Evolutionary conservation across 1,284 basidiomycete genomes (phyloP).

Genomic region (Puccinia coronata): DNA sequence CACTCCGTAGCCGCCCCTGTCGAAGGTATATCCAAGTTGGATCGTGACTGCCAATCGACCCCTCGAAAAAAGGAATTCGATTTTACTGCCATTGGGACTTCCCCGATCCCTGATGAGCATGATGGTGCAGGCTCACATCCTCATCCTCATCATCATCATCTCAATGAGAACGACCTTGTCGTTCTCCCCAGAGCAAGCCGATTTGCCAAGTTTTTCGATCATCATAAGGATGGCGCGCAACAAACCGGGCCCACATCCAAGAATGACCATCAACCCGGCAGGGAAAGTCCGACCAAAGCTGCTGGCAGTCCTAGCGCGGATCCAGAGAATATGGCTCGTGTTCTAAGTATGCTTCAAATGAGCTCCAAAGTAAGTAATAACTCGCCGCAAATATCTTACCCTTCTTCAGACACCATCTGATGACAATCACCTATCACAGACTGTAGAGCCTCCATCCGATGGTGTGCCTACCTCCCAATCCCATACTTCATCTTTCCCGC

Average conservation of each 20-base stretch:
- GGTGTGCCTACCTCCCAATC: neutral
- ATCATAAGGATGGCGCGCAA: slow-evolving; percentile 27
- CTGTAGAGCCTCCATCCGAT: slow-evolving; percentile 21
- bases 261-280: neutral
- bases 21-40: neutral
- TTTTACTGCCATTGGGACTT: neutral
- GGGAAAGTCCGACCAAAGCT: slow-evolving; percentile 21
- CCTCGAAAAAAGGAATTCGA: slow-evolving; percentile 17
- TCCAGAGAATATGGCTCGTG: slow-evolving; percentile 49
- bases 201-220: slow-evolving; percentile 50
- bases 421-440: neutral
- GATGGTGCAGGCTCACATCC: neutral
- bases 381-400: neutral
- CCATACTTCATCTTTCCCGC: slow-evolving; percentile 6
- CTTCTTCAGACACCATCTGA: neutral
- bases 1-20: neutral
- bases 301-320: slow-evolving; percentile 36
- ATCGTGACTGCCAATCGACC: slow-evolving; percentile 3
- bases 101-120: neutral
- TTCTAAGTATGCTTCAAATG: slow-evolving; percentile 50
- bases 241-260: neutral
- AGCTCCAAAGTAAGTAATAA: slow-evolving; percentile 43
- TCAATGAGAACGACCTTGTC: slow-evolving; percentile 26
- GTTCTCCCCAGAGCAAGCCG: slow-evolving; percentile 34
- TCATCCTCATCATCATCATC: too few relatives aligned